These are phyloP conservation scores for Stachybotrys chlorohalonatus DNA, from an alignment of 2,329 filamentous ascomycete genomes.

Conservation along the genomic window DNA sequence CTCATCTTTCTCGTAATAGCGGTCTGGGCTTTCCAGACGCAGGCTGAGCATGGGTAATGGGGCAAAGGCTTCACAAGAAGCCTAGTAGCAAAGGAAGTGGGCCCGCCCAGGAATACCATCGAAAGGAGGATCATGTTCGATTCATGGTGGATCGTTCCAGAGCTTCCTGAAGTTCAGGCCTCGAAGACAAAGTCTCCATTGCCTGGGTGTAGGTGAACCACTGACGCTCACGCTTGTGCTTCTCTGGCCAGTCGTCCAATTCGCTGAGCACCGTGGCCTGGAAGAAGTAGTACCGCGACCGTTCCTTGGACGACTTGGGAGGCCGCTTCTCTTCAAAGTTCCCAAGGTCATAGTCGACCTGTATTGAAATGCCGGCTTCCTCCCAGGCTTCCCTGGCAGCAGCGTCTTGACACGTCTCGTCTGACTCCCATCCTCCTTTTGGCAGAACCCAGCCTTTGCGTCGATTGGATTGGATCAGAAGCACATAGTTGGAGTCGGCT, in stretches of 20 bases:
- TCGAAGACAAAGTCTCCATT: constrained; percentile 61
- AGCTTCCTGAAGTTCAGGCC: constrained; percentile 84
- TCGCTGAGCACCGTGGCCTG: constrained; percentile 83
- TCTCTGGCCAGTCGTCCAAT: constrained; percentile 85
- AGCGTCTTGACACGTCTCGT: constrained; percentile 79
- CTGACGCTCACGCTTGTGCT: constrained; percentile 77
- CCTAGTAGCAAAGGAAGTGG: background rate
- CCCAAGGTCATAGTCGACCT: constrained; percentile 76
- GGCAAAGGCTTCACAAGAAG: background rate
- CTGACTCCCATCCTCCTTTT: constrained; percentile 95
- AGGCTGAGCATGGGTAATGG: background rate
- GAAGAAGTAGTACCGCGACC: constrained; percentile 66
- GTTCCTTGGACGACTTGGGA: constrained; percentile 61
- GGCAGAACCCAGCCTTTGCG: constrained; percentile 93
- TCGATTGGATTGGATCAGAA: constrained; percentile 87
- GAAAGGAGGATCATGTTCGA: constrained; percentile 12
- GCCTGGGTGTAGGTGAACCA: constrained; percentile 87
- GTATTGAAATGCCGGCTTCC: constrained; percentile 86
- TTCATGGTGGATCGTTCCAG: constrained; percentile 71
- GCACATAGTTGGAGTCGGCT: constrained; percentile 74
- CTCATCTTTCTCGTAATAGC: background rate
- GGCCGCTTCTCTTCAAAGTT: constrained; percentile 77
- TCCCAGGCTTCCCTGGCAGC: constrained; percentile 94
- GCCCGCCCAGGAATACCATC: background rate
- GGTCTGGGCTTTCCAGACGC: background rate